Conservation (phyloP, 139 green algal genomes). For the Nannochloris sp. region DNA sequence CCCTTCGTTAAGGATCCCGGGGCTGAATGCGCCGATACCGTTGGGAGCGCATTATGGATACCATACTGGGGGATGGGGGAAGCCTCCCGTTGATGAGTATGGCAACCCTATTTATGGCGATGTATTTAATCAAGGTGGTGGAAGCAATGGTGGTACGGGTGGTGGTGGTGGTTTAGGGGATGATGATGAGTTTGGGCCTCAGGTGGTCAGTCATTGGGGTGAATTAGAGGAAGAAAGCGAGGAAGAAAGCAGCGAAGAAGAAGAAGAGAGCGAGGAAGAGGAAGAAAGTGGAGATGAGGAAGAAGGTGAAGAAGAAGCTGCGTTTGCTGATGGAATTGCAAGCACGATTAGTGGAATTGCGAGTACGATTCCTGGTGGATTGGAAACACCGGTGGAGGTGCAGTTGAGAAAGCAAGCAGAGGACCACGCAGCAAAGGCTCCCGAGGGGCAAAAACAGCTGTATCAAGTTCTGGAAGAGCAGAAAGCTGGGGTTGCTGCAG, state of each 20-base stretch:
- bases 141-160: no score
- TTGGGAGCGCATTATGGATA: constrained; percentile 76
- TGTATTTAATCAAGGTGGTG: constrained; percentile 74
- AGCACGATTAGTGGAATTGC: constrained; percentile 61
- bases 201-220: constrained; percentile 47
- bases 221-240: constrained; percentile 66
- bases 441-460: constrained; percentile 31
- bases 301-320: constrained; percentile 31
- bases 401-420: constrained; percentile 81
- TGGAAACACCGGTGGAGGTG: constrained; percentile 77
- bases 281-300: constrained; percentile 48
- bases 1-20: constrained; percentile 75
- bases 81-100: constrained; percentile 68
- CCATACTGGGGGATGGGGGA: constrained; percentile 92
- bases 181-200: constrained; percentile 26
- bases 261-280: constrained; percentile 55
- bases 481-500: constrained; percentile 25
- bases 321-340: constrained; percentile 39
- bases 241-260: constrained; percentile 47
- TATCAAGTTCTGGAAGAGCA: constrained; percentile 77
- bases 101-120: constrained; percentile 94
- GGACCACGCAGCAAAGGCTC: neutral
- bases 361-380: constrained; percentile 57
- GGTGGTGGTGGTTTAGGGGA: constrained; percentile 21
- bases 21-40: constrained; percentile 94